Evolutionary conservation across 768 basidiomycete species (phyloP), one percentile per base, ranked within the genome.

Genomic region (Lactifluus piperatus): DNA sequence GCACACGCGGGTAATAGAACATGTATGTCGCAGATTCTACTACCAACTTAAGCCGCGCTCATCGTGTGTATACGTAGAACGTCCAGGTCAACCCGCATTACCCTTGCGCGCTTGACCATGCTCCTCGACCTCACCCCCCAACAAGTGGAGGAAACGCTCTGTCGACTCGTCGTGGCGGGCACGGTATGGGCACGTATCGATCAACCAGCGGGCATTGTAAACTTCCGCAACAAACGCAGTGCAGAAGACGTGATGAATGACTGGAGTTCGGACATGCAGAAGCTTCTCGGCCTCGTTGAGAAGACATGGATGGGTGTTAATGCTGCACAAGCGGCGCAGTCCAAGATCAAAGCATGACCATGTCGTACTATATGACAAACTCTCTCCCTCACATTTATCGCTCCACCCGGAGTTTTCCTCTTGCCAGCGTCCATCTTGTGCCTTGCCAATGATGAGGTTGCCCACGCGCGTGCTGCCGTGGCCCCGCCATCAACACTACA

Each of bases 271-370:
- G 94, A 98, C 68, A 92, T 99, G 81, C 89, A 87, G 68, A 93
- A 88, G 73, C 74, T 99, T 67, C 77, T 99, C 60, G 82, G 88
- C 18, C 73, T 97, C 43, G 89, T 94, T 13, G 97, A 99, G 76
- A 97, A 97, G 81, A 93, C 92, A 20, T 97, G 94, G 91, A 93
- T 93, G 91, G 88, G 87, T 39, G 86, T 93, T 80, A 92, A 92
- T 64, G 90, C 91, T 34, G 90, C 91, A 11, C 82, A 60, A n/a
- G n/a, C n/a, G n/a, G n/a, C n/a, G n/a, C n/a, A n/a, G n/a, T n/a
- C n/a, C n/a, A n/a, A n/a, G n/a, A 74, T 75, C 62, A 80, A 78
- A 62, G 74, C 74, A 66, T 77, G 71, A 66, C 13, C n/a, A 11
- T 13, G 10, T 36, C 24, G 54, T 55, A 60, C 34, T 32, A 36